These are phyloP conservation scores for Claviceps pusilla DNA, from an alignment of 2,329 filamentous ascomycete genomes.

Conservation along the genomic window DNA sequence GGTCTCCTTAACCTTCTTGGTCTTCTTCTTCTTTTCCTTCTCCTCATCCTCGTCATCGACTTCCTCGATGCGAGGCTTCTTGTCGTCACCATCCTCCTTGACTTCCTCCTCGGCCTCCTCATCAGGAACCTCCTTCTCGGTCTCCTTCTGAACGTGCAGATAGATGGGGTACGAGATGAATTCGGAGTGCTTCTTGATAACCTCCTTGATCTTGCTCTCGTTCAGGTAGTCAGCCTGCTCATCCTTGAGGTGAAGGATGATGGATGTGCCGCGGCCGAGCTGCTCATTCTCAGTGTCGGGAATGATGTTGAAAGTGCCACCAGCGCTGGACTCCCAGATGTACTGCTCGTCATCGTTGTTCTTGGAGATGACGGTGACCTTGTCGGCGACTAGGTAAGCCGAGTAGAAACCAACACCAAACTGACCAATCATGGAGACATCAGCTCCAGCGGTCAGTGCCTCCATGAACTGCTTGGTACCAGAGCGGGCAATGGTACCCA, in stretches of 20 bases:
- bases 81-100: conserved; percentile 60
- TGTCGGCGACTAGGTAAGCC: conserved; percentile 96
- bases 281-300: conserved; percentile 82
- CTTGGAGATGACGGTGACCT: conserved; percentile 90
- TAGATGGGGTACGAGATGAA: conserved; percentile 99
- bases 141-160: conserved; percentile 98
- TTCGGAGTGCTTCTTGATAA: conserved; percentile 99
- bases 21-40: conserved; percentile 88
- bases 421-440: conserved; percentile 99
- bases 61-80: conserved; percentile 93
- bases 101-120: conserved; percentile 70
- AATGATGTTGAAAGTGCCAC: conserved; percentile 89
- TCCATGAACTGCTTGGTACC: conserved; percentile 99
- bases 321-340: conserved; percentile 95
- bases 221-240: conserved; percentile 98
- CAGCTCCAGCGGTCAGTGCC: conserved; percentile 91
- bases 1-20: conserved; percentile 98
- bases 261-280: conserved; percentile 90
- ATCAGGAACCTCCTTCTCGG: conserved; percentile 94
- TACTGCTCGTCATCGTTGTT: conserved; percentile 99
- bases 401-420: conserved; percentile 99
- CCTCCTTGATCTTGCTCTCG: conserved; percentile 99
- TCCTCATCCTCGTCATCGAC: conserved; percentile 75
- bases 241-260: conserved; percentile 97
- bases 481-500: conserved; percentile 97